A percentile compares a stretch with the other conserved stretches of the same genome.
These are phyloP conservation scores for Didymella sp. DNA, from an alignment of 2,329 filamentous ascomycete species.

Conservation along the genomic window DNA sequence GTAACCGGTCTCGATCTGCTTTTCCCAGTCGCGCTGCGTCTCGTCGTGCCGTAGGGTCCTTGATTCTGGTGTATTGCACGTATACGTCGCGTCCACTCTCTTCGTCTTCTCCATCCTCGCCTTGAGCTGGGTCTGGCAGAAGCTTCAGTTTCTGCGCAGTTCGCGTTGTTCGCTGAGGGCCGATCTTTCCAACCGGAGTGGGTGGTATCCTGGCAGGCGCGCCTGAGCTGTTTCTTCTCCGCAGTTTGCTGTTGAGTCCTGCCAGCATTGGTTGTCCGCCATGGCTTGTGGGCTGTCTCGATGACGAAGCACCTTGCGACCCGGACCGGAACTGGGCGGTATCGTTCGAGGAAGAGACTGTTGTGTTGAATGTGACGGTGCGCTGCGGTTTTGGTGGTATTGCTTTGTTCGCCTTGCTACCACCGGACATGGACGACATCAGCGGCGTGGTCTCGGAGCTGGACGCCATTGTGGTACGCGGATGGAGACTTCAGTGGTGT, in stretches of 20 bases:
- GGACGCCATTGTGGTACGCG: constrained; percentile 39
- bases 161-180: constrained; percentile 92
- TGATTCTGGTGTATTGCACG: constrained; percentile 96
- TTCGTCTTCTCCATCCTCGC: constrained; percentile 77
- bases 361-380: constrained; percentile 78
- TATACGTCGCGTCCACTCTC: constrained; percentile 96
- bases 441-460: constrained; percentile 49
- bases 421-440: constrained; percentile 45
- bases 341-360: constrained; percentile 56
- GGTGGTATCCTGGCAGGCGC: constrained; percentile 58
- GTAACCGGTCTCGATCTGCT: constrained; percentile 84
- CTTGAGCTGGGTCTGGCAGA: constrained; percentile 87
- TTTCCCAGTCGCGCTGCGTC: constrained; percentile 94
- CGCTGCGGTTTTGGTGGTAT: constrained; percentile 56
- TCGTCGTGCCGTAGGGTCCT: constrained; percentile 89
- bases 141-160: constrained; percentile 97
- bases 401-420: constrained; percentile 23
- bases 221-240: constrained; percentile 83
- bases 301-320: constrained; percentile 38
- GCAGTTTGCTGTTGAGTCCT: constrained; percentile 84
- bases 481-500: background rate
- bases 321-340: constrained; percentile 46
- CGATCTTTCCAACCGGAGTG: constrained; percentile 72
- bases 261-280: constrained; percentile 63
- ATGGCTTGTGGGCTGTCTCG: constrained; percentile 46